A percentile compares a stretch with the other conserved stretches of the same genome.
phyloP scores from a whole-genome alignment of 2,329 filamentous ascomycete species.

The Pseudopyrenochaeta lycopersici region DNA sequence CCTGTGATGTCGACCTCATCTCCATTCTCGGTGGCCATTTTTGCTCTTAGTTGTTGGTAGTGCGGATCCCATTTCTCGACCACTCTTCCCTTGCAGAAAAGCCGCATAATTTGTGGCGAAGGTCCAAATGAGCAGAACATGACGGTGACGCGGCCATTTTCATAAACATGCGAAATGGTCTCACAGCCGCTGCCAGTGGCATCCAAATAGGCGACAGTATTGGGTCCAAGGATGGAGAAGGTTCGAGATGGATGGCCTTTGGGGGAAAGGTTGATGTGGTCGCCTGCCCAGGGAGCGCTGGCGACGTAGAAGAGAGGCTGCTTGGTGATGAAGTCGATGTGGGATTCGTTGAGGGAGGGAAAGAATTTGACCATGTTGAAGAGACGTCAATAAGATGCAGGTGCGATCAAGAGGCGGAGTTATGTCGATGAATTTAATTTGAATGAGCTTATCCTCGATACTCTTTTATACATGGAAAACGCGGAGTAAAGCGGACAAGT shows the following conservation, averaged over 20 bases:
- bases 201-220: slow-evolving; percentile 74
- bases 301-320: slow-evolving; percentile 81
- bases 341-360: slow-evolving; percentile 62
- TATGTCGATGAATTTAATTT: too few relatives aligned
- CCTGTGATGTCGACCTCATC: slow-evolving; percentile 35
- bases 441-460: too few relatives aligned
- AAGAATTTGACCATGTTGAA: slow-evolving; percentile 67
- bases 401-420: not conserved
- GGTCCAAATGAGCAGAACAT: slow-evolving; percentile 75
- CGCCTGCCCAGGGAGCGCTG: slow-evolving; percentile 72
- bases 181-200: slow-evolving; percentile 79
- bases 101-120: slow-evolving; percentile 68
- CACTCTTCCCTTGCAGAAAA: slow-evolving; percentile 68
- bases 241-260: slow-evolving; percentile 73
- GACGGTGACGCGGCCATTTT: slow-evolving; percentile 78
- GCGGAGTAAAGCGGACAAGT: too few relatives aligned
- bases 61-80: slow-evolving; percentile 66
- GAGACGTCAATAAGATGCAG: not conserved
- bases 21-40: slow-evolving; percentile 52
- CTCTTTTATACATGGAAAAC: too few relatives aligned
- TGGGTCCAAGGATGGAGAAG: slow-evolving; percentile 68
- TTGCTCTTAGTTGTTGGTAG: slow-evolving; percentile 44
- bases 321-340: slow-evolving; percentile 69
- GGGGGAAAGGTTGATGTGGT: slow-evolving; percentile 79
- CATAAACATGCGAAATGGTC: slow-evolving; percentile 78